Conservation (phyloP, 495 filamentous ascomycete genomes). For the Echria macrotheca region DNA sequence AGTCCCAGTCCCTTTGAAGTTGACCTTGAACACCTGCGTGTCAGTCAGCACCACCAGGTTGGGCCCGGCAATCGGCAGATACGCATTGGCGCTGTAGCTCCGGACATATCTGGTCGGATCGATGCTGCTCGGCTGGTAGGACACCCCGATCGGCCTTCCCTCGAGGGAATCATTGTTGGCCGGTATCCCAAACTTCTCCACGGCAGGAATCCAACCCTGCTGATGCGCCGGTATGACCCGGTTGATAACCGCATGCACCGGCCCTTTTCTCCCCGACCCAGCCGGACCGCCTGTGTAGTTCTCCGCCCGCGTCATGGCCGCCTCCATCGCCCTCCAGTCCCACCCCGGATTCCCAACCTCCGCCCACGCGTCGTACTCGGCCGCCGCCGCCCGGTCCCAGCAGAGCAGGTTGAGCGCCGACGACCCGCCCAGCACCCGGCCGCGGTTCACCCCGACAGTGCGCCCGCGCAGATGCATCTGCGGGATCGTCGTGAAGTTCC, state of each 20-base stretch:
- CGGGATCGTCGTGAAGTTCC: slow-evolving; percentile 41
- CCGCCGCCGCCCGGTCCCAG: not conserved
- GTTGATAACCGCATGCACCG: slow-evolving; percentile 27
- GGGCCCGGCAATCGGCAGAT: slow-evolving; percentile 11
- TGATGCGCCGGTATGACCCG: slow-evolving; percentile 28
- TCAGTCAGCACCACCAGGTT: slow-evolving; percentile 15
- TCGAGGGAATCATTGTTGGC: slow-evolving; percentile 21
- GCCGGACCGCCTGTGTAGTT: not conserved
- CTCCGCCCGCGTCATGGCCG: not conserved
- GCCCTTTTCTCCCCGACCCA: slow-evolving; percentile 19
- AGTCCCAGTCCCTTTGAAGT: not conserved
- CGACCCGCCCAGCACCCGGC: not conserved
- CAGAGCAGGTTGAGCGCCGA: not conserved
- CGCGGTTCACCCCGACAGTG: not conserved
- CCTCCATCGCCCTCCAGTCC: not conserved
- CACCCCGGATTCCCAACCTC: not conserved
- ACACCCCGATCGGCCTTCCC: slow-evolving; percentile 29
- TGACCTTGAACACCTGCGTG: slow-evolving; percentile 7
- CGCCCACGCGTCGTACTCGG: not conserved
- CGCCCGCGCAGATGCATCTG: slow-evolving; percentile 30
- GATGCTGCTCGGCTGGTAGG: slow-evolving; percentile 28
- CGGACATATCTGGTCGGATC: slow-evolving; percentile 11
- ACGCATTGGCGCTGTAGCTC: slow-evolving; percentile 28
- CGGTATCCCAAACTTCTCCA: slow-evolving; percentile 23
- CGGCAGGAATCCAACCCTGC: slow-evolving; percentile 21